A percentile compares a stretch with the other conserved stretches of the same genome.
Conservation (phyloP, 2,329 filamentous ascomycete species). For the Trichoderma semiorbis region DNA sequence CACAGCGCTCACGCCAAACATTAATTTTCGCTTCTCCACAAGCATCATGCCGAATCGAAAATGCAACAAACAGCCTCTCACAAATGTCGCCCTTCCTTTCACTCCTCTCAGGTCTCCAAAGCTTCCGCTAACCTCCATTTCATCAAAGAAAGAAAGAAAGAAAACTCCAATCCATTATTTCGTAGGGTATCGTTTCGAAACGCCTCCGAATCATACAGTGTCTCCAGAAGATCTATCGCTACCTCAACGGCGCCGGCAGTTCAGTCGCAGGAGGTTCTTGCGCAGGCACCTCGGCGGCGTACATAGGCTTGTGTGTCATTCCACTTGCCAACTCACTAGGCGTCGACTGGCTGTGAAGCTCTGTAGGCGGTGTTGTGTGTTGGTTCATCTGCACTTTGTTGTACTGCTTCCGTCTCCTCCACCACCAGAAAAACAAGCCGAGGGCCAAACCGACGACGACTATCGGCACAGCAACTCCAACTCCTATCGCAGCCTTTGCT, state of each 20-base stretch:
- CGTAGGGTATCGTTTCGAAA: background rate
- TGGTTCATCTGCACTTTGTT: background rate
- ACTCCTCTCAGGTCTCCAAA: background rate
- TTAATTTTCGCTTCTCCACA: background rate
- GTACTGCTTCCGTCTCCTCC: slow-evolving; percentile 23
- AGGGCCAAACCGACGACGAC: slow-evolving; percentile 26
- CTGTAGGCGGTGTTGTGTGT: slow-evolving; percentile 11
- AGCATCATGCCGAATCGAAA: background rate
- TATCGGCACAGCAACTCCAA: slow-evolving; percentile 31
- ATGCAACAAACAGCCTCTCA: background rate
- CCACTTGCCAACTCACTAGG: background rate
- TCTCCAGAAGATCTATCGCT: background rate
- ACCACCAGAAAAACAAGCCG: slow-evolving; percentile 30
- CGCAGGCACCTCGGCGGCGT: background rate
- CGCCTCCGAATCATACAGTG: background rate
- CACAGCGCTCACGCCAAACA: background rate
- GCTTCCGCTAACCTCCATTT: background rate
- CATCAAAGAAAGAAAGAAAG: background rate
- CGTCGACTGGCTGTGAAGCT: background rate
- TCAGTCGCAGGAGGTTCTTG: background rate
- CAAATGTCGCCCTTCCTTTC: background rate
- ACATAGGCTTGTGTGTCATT: background rate
- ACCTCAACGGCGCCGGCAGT: background rate
- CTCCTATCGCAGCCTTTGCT: slow-evolving; percentile 29
- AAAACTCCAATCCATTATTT: background rate